Conservation (phyloP, 2,329 filamentous ascomycete genomes). For the Allantophomopsis cytisporea region DNA sequence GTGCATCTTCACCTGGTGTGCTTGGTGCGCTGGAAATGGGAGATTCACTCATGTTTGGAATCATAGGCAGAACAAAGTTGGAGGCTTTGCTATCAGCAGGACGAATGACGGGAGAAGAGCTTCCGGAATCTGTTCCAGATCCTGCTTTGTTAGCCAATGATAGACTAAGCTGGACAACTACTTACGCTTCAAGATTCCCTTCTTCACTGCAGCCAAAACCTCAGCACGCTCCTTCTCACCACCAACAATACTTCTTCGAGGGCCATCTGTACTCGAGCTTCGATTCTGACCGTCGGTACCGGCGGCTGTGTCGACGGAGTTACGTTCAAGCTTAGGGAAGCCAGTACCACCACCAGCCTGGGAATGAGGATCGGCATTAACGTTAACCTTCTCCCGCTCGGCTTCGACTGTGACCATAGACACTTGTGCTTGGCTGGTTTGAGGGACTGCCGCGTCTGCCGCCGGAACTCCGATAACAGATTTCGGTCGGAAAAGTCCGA, state of each 20-base stretch:
- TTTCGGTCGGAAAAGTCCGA: slow-evolving; percentile 89
- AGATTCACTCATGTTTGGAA: slow-evolving; percentile 57
- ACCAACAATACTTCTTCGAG: slow-evolving; percentile 80
- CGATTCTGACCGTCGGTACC: slow-evolving; percentile 34
- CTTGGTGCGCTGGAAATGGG: slow-evolving; percentile 77
- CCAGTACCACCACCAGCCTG: slow-evolving; percentile 60
- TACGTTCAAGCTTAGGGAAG: slow-evolving; percentile 73
- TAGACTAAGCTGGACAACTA: slow-evolving; percentile 5
- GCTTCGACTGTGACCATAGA: slow-evolving; percentile 95
- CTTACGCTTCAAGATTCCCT: slow-evolving; percentile 89
- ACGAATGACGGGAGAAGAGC: slow-evolving; percentile 54
- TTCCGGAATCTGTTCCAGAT: slow-evolving; percentile 38
- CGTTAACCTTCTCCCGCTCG: slow-evolving; percentile 68
- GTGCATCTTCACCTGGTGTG: slow-evolving; percentile 69
- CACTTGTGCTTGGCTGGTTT: slow-evolving; percentile 68
- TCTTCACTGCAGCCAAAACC: slow-evolving; percentile 81
- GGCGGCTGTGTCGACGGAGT: slow-evolving; percentile 57
- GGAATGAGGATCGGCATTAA: slow-evolving; percentile 55
- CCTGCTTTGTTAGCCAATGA: slow-evolving; percentile 19
- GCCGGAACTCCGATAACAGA: slow-evolving; percentile 70
- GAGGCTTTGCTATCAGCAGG: slow-evolving; percentile 39
- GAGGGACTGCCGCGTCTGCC: slow-evolving; percentile 50
- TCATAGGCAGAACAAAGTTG: slow-evolving; percentile 42
- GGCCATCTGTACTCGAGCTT: slow-evolving; percentile 45
- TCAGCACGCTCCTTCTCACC: slow-evolving; percentile 85